A percentile compares a stretch with the other conserved stretches of the same genome.
phyloP scores from a whole-genome alignment of 768 basidiomycete species.

The Lactifluus rugatus region DNA sequence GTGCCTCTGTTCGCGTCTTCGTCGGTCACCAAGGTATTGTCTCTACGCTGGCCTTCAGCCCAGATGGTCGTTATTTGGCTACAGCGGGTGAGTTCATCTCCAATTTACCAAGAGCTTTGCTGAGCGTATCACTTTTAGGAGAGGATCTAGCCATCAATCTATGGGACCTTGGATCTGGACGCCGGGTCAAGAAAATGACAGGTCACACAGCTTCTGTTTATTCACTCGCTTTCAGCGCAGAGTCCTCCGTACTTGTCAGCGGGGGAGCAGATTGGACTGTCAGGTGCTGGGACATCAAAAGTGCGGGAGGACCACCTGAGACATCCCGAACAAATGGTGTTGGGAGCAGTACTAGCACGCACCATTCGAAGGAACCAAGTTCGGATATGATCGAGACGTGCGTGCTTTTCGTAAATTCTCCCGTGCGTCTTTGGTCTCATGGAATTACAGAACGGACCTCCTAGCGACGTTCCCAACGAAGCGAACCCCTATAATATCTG shows the following conservation, averaged over 20 bases:
- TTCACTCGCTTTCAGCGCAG: constrained; percentile 84
- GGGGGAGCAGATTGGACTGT: constrained; percentile 94
- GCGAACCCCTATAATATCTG: constrained; percentile 84
- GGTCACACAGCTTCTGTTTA: constrained; percentile 88
- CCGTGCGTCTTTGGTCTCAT: constrained; percentile 8
- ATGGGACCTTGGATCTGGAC: constrained; percentile 95
- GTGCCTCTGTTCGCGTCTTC: constrained; percentile 89
- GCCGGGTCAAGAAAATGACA: constrained; percentile 90
- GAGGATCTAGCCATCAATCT: constrained; percentile 91
- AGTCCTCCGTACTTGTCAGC: constrained; percentile 83
- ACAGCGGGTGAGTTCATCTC: constrained; percentile 53
- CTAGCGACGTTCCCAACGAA: constrained; percentile 91
- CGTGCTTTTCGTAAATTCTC: constrained; percentile 25
- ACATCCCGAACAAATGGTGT: constrained; percentile 53
- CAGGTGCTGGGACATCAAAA: constrained; percentile 95
- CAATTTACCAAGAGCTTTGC: neutral
- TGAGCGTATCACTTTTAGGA: constrained; percentile 32
- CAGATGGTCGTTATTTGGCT: constrained; percentile 90
- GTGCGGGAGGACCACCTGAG: constrained; percentile 50
- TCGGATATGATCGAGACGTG: constrained; percentile 66
- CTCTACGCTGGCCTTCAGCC: constrained; percentile 78
- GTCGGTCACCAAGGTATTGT: constrained; percentile 89
- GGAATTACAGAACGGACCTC: constrained; percentile 57
- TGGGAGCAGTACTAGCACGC: constrained; percentile 22
- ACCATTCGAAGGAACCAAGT: constrained; percentile 23